Conservation (phyloP, 2,329 filamentous ascomycete species). For the Rhynchosporium graminicola region DNA sequence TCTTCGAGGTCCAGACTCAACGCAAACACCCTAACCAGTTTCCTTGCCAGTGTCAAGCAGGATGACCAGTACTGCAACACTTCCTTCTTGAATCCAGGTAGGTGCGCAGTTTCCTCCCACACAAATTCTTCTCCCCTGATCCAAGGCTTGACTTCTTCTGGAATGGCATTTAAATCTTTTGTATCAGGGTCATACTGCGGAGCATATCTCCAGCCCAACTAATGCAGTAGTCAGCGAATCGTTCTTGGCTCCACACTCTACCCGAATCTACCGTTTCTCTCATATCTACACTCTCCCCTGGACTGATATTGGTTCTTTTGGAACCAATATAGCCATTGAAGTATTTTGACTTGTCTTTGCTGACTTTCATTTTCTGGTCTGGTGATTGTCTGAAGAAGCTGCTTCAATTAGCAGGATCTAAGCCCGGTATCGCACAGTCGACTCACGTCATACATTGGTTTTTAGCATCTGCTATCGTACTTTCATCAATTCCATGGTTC, state of each 20-base stretch:
- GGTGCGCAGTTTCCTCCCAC: slow-evolving; percentile 52
- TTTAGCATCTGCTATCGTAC: slow-evolving; percentile 38
- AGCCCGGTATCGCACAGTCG: neutral
- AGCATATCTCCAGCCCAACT: slow-evolving; percentile 51
- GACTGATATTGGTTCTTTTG: slow-evolving; percentile 50
- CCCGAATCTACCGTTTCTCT: slow-evolving; percentile 45
- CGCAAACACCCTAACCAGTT: slow-evolving; percentile 54
- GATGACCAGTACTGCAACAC: slow-evolving; percentile 50
- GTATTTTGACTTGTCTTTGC: slow-evolving; percentile 43
- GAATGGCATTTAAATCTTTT: slow-evolving; percentile 45
- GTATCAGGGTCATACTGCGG: slow-evolving; percentile 52
- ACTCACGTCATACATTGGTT: slow-evolving; percentile 37
- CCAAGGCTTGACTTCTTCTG: slow-evolving; percentile 45
- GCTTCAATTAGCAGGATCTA: slow-evolving; percentile 21
- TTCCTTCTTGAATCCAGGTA: slow-evolving; percentile 51
- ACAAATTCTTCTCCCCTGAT: slow-evolving; percentile 53
- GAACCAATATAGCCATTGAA: slow-evolving; percentile 50
- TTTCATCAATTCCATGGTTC: slow-evolving; percentile 46
- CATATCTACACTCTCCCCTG: slow-evolving; percentile 51
- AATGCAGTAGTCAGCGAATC: slow-evolving; percentile 40
- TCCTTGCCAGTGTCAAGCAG: slow-evolving; percentile 52
- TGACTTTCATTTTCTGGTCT: slow-evolving; percentile 46
- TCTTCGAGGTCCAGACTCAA: slow-evolving; percentile 56
- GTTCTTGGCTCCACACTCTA: neutral
- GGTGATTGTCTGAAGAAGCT: slow-evolving; percentile 52